Conservation (phyloP, 2,329 filamentous ascomycete species). For the Ceratocystis huliohia region DNA sequence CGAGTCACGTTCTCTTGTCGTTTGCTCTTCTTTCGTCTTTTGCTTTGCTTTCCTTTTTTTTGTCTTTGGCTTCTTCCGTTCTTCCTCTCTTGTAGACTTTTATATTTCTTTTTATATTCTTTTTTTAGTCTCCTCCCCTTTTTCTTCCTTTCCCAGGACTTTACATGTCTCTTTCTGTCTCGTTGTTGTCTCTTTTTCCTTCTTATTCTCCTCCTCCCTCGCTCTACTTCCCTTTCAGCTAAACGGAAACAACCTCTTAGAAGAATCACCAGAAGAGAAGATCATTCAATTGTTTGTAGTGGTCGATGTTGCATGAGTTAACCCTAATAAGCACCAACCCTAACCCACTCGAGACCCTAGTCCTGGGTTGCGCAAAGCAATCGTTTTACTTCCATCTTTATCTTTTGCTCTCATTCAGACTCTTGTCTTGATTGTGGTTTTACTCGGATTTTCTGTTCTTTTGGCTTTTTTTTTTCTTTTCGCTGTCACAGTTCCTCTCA, state of each 20-base stretch:
- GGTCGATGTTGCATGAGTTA: background rate
- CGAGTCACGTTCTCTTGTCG: slow-evolving; percentile 1
- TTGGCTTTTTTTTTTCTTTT: background rate
- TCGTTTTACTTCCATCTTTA: background rate
- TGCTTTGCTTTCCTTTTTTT: background rate
- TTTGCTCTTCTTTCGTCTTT: background rate
- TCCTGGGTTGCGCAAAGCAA: too few species aligned
- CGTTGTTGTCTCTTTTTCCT: background rate
- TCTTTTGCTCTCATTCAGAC: background rate
- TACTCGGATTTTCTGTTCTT: background rate
- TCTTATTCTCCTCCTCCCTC: background rate
- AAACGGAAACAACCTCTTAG: too few species aligned
- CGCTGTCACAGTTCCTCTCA: background rate
- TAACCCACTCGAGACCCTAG: too few species aligned
- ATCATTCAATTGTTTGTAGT: too few species aligned
- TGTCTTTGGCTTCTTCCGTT: background rate
- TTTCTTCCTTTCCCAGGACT: background rate
- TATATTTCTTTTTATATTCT: slow-evolving; percentile 1
- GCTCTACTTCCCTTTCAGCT: too few species aligned
- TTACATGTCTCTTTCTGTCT: background rate
- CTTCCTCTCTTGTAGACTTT: background rate
- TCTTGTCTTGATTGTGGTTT: background rate
- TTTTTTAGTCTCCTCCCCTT: background rate
- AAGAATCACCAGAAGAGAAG: too few species aligned
- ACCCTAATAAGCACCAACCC: background rate